Conservation (phyloP, 2,329 filamentous ascomycete species). For the Aspergillus uvarum region DNA sequence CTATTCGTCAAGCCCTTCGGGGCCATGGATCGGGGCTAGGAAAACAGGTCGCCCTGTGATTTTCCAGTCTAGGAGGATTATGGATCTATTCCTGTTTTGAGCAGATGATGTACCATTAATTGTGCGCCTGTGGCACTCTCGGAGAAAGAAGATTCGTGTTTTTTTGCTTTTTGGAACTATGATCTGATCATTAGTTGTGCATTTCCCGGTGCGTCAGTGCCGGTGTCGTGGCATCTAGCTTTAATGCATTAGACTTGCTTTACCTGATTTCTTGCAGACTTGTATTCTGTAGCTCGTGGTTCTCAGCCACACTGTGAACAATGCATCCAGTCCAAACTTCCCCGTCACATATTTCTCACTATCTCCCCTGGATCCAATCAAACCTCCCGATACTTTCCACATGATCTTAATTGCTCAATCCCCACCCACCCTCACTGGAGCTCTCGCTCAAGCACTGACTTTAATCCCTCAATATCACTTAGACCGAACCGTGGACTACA, state of each 20-base stretch:
- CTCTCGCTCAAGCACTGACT: too few species aligned
- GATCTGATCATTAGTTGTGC: constrained; percentile 1
- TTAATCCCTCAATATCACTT: too few species aligned
- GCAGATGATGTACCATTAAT: constrained; percentile 30
- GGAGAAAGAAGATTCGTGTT: constrained; percentile 31
- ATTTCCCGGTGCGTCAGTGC: constrained; percentile 16
- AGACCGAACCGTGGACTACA: too few species aligned
- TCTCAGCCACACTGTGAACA: too few species aligned
- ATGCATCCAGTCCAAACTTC: too few species aligned
- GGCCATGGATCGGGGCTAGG: constrained; percentile 16
- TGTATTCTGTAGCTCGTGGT: neutral
- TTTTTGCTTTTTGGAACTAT: constrained; percentile 20
- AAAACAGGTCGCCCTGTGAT: constrained; percentile 11
- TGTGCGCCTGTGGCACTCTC: constrained; percentile 30
- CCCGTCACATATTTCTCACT: too few species aligned
- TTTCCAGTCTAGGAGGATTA: constrained; percentile 16
- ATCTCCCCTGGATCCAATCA: too few species aligned
- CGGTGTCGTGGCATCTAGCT: constrained; percentile 16
- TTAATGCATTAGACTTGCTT: constrained; percentile 20
- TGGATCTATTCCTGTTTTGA: constrained; percentile 22
- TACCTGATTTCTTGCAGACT: neutral
- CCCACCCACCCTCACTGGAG: too few species aligned
- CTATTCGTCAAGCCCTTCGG: neutral
- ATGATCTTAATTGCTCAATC: too few species aligned
- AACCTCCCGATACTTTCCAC: too few species aligned